Conservation (phyloP, 768 basidiomycete genomes). For the Coprinopsis cinerea region DNA sequence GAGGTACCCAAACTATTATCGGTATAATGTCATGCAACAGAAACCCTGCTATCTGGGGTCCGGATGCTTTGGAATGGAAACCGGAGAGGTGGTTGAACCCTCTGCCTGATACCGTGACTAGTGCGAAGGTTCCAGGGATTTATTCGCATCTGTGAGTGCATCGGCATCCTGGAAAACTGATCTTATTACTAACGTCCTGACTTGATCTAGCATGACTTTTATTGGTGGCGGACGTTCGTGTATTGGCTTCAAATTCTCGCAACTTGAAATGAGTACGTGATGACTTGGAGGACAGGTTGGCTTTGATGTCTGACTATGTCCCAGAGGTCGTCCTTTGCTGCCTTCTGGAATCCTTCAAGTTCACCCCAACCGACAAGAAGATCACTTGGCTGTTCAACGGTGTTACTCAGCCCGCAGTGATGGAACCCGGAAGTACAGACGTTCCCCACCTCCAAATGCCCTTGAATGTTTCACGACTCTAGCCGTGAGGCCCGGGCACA, state of each 20-base stretch:
- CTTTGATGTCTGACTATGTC: too few relatives aligned
- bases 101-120: conserved; percentile 4
- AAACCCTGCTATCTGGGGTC: conserved; percentile 21
- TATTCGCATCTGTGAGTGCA: conserved; percentile 13
- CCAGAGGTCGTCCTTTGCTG: conserved; percentile 13
- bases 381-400: conserved; percentile 14
- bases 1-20: conserved; percentile 31
- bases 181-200: conserved; percentile 25
- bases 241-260: conserved; percentile 47
- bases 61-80: conserved; percentile 10
- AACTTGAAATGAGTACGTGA: conserved; percentile 46
- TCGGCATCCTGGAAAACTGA: conserved; percentile 28
- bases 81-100: conserved; percentile 14
- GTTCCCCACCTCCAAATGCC: background rate
- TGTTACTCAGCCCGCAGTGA: conserved; percentile 11
- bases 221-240: conserved; percentile 32
- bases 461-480: background rate
- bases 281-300: background rate
- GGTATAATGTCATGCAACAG: conserved; percentile 34
- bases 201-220: conserved; percentile 34
- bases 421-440: background rate
- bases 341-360: conserved; percentile 9
- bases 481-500: too few relatives aligned
- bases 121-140: conserved; percentile 10
- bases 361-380: conserved; percentile 13